Evolutionary conservation across 2,329 filamentous ascomycete species (phyloP), one percentile per base, ranked within the genome.

Genomic region (Xylaria sp.): DNA sequence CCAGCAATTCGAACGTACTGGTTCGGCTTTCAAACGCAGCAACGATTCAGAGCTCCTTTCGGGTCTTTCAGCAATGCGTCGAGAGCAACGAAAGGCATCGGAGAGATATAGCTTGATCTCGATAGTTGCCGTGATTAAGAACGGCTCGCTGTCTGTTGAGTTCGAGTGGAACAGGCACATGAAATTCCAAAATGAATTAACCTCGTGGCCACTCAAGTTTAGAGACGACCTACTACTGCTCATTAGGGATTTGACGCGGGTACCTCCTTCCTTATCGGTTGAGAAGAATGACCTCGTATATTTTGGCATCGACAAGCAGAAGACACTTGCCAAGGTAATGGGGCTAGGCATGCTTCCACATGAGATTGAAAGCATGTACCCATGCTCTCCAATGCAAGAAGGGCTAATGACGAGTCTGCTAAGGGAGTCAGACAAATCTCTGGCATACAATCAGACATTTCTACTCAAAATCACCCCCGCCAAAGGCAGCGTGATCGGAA

Each of bases 91-190:
- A 21, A 43, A 57, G 37, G 2, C n/a, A 17, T 57, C 55, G 1
- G 55, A 57, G 37, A 57, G 55, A 51, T 57, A 57, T 33, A 57
- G 55, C n/a, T 35, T 57, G 37, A 57, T 57, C 35, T 57, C 55
- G 33, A 43, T 57, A 23, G 25, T 57, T 14, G 55, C 55, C 7
- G 21, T 33, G n/a, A 25, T 57, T 43, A 49, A 42, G 45, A 57
- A 51, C 43, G 55, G 45, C 12, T 57, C 55, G 17, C 51, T 57
- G 25, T 15, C 45, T 51, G 19, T 57, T 14, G 55, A 57, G 37
- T 14, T 57, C 25, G 55, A 57, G 33, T 57, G 55, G 55, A 57
- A 51, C 37, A 57, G 17, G 40, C 45, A 25, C 12, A 57, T 57
- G 55, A 6, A 3, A 35, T 57, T 57, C 55, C 55, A 57, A 43